Base-by-base conservation (phyloP, 768 basidiomycete genomes). In the Bullera alba region DNA sequence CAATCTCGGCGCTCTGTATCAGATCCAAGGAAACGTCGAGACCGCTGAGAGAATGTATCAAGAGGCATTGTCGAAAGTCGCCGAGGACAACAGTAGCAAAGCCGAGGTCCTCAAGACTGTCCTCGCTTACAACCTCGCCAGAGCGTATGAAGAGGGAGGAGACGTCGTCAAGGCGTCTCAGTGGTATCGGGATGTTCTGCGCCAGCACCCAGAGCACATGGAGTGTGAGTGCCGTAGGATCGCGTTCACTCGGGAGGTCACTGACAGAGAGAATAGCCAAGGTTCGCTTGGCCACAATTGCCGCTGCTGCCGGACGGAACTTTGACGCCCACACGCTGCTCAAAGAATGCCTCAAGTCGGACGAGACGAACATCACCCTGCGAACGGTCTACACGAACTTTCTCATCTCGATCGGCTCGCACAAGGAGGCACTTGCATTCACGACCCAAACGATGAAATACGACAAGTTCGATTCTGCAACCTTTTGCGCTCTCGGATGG, bases 361-460 rank as follows among this genome's bases (percentile, higher is more conserved):
- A 88, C 61, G 81, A 79, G 57, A 73, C 72, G 53, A 87, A 88
- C 69, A 79, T 89, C 61, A 87, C 93, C 64, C 78, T 96, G 34
- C 89, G 95, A 45, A 88, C 91, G 0, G 87, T 82, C 74, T 95
- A 95, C 75, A 89, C 88, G 0, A 82, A 89, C 70, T 95, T 92
- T 80, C 84, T 95, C 54, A 80, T 88, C 56, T 83, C 87, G 61
- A 81, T 82, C 55, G 82, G 83, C 34, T 58, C 58, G 12, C 49
- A 60, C 48, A 60, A 60, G 39, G 67, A 69, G 39, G 90, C 90
- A 8, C 84, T 86, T 58, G 87, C 90, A 46, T 93, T 95, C 64
- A 87, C 92, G n/a, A 87, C 84, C 56, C 76, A 80, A 35, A 91
- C 90, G 0, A 79, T 96, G 38, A 87, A 87, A 57, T 79, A 83